Base-by-base conservation (phyloP, 768 basidiomycete genomes). In the Trametes meyenii region DNA sequence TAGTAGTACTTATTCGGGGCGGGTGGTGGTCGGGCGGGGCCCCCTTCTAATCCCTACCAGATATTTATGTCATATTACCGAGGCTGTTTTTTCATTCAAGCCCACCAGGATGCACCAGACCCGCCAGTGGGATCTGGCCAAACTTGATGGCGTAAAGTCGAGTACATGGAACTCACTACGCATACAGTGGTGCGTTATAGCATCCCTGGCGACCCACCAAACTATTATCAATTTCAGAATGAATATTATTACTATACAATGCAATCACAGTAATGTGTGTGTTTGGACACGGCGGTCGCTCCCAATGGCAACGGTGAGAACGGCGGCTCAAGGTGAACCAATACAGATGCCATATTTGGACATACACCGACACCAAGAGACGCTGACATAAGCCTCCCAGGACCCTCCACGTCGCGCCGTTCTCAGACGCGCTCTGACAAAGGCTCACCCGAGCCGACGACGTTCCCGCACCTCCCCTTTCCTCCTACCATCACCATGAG, bases 401-500 rank as follows among this genome's bases (percentile, higher is more conserved):
- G 50, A 39, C 45, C 55, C 62, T 63, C 62, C 62, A 63, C 62
- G 62, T 58, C 57, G 62, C 57, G 57, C 29, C 62, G 54, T 62
- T 63, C 62, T 54, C 62, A 63, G 56, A 48, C 57, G 62, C 45
- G 45, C 56, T 46, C 50, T 44, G 56, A 54, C 61, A 58, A 63
- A 58, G 62, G 56, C 57, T 58, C 62, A 46, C 39, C 19, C 19
- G 46, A 58, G 62, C 57, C 38, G 24, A 39, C 38, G 2, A 10
- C 33, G 4, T 40, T 49, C 54, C 33, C 55, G 35, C 45, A 19
- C 55, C 17, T 38, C 45, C 16, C 49, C 52, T 43, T 49, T 42
- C 33, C 55, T 26, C 33, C 43, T 42, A 51, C 58, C 50, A 52
- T 55, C 55, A 73, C 55, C 65, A 92, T 91, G 90, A 82, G 76